phyloP scores from a whole-genome alignment of 805 yeast species.

The Candida boleticola region DNA sequence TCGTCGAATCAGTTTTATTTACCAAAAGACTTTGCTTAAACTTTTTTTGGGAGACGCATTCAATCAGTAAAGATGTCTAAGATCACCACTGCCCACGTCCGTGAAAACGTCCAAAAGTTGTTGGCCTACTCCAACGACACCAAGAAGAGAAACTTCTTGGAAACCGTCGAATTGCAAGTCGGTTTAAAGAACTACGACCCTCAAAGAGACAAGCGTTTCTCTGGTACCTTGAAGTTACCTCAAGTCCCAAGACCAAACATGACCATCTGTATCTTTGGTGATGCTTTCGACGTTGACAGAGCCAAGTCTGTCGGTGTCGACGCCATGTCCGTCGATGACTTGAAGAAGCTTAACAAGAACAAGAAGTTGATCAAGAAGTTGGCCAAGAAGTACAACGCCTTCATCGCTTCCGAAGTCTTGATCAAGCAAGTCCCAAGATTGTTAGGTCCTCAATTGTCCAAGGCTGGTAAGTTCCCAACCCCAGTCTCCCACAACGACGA shows the following conservation, averaged over 20 bases:
- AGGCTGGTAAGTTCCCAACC: constrained; percentile 99
- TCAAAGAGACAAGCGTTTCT: constrained; percentile 99
- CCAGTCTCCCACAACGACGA: constrained; percentile 99
- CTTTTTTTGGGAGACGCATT: constrained; percentile 71
- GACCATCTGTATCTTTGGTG: constrained; percentile 99
- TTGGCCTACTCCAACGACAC: constrained; percentile 87
- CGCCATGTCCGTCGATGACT: constrained; percentile 99
- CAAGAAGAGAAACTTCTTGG: constrained; percentile 99
- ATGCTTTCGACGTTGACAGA: constrained; percentile 99
- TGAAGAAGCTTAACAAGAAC: constrained; percentile 99
- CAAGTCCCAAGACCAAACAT: constrained; percentile 99
- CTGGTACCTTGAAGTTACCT: constrained; percentile 98
- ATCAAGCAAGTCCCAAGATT: constrained; percentile 99
- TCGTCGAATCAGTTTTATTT: constrained; percentile 56
- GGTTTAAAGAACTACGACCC: constrained; percentile 99
- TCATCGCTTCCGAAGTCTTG: constrained; percentile 98
- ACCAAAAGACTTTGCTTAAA: constrained; percentile 31
- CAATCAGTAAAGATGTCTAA: constrained; percentile 64
- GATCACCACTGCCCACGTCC: constrained; percentile 88
- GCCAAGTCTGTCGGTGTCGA: constrained; percentile 99
- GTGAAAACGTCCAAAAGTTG: constrained; percentile 93
- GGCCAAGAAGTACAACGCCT: constrained; percentile 99
- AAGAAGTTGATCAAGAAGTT: constrained; percentile 99
- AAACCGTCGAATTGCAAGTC: constrained; percentile 99
- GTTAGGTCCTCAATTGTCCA: constrained; percentile 99